Conservation (phyloP, 2,329 filamentous ascomycete genomes). For the Penicillium oxalicum region DNA sequence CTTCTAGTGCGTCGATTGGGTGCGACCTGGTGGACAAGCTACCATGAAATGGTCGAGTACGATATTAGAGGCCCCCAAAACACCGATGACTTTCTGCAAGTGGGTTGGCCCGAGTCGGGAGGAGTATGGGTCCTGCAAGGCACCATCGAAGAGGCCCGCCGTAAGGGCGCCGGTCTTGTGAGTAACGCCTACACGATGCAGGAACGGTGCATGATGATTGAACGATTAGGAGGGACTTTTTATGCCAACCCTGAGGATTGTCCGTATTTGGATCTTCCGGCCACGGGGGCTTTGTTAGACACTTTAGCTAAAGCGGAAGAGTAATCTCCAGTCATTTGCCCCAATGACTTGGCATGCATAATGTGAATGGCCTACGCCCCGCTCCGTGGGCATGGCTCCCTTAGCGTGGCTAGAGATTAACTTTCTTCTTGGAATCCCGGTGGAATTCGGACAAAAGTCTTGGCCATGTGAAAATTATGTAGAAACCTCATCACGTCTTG, state of each 20-base stretch:
- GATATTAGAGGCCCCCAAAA: not conserved
- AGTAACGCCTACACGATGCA: constrained; percentile 9
- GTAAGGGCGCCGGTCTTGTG: not conserved
- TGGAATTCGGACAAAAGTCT: too few species aligned
- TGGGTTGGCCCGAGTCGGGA: constrained; percentile 9
- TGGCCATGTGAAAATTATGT: too few species aligned
- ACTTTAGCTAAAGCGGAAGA: too few species aligned
- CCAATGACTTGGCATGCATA: too few species aligned
- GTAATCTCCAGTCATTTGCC: too few species aligned
- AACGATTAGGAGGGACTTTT: constrained; percentile 9
- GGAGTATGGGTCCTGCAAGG: constrained; percentile 10
- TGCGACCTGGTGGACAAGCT: constrained; percentile 4
- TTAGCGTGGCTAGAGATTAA: too few species aligned
- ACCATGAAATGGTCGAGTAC: not conserved
- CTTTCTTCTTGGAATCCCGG: too few species aligned
- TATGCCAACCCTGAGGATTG: constrained; percentile 9
- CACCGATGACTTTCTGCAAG: not conserved
- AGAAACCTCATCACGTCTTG: too few species aligned
- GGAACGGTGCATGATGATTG: constrained; percentile 9
- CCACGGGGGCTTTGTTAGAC: too few species aligned
- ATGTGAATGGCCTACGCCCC: too few species aligned
- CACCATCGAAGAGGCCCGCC: not conserved
- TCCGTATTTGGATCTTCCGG: constrained; percentile 6
- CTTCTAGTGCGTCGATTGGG: constrained; percentile 9
- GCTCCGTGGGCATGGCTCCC: too few species aligned